Evolutionary conservation across 441 rosid genomes (phyloP).

Genomic region (Jatropha multifida): DNA sequence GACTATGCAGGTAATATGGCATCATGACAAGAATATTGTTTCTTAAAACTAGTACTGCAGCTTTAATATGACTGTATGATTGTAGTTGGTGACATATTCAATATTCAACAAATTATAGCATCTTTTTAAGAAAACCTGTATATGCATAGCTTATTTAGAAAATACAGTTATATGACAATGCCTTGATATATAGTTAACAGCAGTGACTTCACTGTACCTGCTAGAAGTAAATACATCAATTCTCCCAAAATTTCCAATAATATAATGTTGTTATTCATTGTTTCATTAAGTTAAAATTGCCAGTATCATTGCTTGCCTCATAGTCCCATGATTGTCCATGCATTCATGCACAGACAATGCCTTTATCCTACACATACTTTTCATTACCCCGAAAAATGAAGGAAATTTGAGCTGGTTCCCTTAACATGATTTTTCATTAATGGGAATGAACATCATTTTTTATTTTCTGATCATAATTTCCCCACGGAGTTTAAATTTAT

Average conservation of each 20-base stretch:
- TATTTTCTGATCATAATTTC: constrained; percentile 9
- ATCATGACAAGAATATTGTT: background rate
- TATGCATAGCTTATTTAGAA: background rate
- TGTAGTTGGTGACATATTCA: background rate
- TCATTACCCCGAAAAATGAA: background rate
- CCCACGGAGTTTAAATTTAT: background rate
- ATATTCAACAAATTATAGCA: background rate
- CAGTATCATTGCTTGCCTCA: background rate
- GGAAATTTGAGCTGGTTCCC: background rate
- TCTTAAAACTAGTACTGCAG: background rate
- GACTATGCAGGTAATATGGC: constrained; percentile 14
- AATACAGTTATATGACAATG: background rate
- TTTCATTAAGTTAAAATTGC: too few relatives aligned
- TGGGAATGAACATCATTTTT: background rate
- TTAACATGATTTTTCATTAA: constrained; percentile 3
- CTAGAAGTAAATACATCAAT: background rate
- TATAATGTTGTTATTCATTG: background rate
- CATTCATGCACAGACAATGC: background rate
- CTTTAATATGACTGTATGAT: background rate
- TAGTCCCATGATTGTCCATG: background rate
- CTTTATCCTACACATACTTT: background rate
- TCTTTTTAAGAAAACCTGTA: constrained; percentile 9
- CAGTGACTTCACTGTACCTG: background rate
- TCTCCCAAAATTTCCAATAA: background rate
- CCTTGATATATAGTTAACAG: background rate